A percentile compares a stretch with the other conserved stretches of the same genome.
phyloP scores from a whole-genome alignment of 441 rosid species.

The Mallotus japonicus region DNA sequence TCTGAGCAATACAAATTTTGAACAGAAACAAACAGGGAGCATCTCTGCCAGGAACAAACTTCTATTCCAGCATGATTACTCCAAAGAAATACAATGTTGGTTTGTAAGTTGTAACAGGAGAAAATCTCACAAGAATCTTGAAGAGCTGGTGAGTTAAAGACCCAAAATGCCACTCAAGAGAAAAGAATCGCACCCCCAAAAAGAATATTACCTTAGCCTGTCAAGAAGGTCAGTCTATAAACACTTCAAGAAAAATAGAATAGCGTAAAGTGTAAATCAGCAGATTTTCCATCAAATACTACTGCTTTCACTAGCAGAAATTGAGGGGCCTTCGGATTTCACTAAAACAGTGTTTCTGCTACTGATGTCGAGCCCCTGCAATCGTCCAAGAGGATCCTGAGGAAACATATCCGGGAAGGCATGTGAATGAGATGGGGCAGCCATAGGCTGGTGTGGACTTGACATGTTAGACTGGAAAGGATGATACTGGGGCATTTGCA shows the following conservation, averaged over 20 bases:
- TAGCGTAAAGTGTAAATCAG: slow-evolving; percentile 18
- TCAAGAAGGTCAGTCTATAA: slow-evolving; percentile 56
- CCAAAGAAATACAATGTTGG: slow-evolving; percentile 24
- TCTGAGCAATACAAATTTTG: slow-evolving; percentile 7
- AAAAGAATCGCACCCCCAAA: slow-evolving; percentile 32
- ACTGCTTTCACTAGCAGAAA: slow-evolving; percentile 80
- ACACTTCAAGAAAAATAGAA: slow-evolving; percentile 44
- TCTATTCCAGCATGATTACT: slow-evolving; percentile 28
- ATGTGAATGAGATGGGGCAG: slow-evolving; percentile 39
- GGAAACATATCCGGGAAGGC: slow-evolving; percentile 57
- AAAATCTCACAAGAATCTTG: slow-evolving; percentile 15
- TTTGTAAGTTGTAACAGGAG: slow-evolving; percentile 9
- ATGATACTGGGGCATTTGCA: slow-evolving; percentile 63
- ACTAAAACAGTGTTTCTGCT: slow-evolving; percentile 56
- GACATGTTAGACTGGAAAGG: slow-evolving; percentile 50
- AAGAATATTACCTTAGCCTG: slow-evolving; percentile 35
- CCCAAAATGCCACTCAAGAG: slow-evolving; percentile 24
- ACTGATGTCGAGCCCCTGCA: slow-evolving; percentile 84
- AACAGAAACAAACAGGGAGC: slow-evolving; percentile 11
- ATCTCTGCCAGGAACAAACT: slow-evolving; percentile 27
- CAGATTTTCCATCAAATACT: slow-evolving; percentile 42
- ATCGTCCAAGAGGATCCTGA: slow-evolving; percentile 64
- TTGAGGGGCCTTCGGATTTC: slow-evolving; percentile 68
- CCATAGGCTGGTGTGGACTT: slow-evolving; percentile 38
- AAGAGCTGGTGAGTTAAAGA: slow-evolving; percentile 19